Conservation (phyloP, 345 rosid species). For the Mangifera indica region DNA sequence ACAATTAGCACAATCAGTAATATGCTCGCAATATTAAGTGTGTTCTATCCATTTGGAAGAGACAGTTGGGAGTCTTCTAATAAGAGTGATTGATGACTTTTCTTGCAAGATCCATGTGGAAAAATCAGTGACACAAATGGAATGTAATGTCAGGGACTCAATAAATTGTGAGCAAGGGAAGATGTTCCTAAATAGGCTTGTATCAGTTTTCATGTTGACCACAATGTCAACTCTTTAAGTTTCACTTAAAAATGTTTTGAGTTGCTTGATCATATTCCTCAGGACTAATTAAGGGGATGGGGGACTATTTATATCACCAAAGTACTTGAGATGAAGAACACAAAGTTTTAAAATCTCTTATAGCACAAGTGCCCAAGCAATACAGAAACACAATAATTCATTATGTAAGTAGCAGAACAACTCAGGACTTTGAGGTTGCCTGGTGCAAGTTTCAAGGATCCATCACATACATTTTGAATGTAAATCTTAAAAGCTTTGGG, state of each 20-base stretch:
- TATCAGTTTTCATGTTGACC: neutral
- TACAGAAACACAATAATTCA: constrained; percentile 1
- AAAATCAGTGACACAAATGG: neutral
- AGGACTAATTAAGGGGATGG: neutral
- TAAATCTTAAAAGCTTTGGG: constrained; percentile 9
- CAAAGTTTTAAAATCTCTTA: neutral
- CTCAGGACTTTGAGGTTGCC: neutral
- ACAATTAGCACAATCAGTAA: neutral
- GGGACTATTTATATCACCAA: neutral
- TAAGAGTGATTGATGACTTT: neutral
- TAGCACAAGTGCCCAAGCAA: neutral
- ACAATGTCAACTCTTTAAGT: neutral
- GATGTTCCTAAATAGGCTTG: constrained; percentile 3
- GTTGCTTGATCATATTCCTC: neutral
- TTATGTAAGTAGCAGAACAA: neutral
- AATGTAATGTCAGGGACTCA: neutral
- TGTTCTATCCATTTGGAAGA: neutral
- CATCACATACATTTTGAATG: neutral
- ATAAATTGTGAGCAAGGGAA: neutral
- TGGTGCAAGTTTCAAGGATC: neutral
- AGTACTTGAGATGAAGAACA: neutral
- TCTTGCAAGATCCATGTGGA: neutral
- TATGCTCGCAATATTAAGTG: neutral
- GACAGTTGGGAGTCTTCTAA: neutral
- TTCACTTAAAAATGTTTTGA: neutral